Evolutionary conservation across 1,139 yeast species (phyloP).

Genomic region (Debaryomyces coudertii): DNA sequence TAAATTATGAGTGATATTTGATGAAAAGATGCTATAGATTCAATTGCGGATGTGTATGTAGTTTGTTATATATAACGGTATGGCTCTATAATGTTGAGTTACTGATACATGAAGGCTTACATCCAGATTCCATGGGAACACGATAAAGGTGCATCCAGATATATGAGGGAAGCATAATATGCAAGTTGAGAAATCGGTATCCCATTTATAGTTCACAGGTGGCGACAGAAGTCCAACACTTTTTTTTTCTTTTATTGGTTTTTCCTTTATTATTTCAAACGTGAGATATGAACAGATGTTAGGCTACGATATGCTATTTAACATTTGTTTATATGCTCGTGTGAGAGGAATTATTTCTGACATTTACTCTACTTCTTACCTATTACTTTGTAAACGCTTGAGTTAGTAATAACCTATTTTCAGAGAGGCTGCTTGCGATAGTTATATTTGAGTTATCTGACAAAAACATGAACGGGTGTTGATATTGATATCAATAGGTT

Average conservation of each 20-base stretch:
- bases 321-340: slow-evolving; percentile 4
- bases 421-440: slow-evolving; percentile 1
- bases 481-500: neutral
- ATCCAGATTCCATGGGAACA: neutral
- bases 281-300: slow-evolving; percentile 3
- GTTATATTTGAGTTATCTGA: neutral
- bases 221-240: neutral
- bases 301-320: neutral
- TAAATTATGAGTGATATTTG: too few relatives aligned
- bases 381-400: slow-evolving; percentile 8
- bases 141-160: neutral
- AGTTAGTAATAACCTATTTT: slow-evolving; percentile 5
- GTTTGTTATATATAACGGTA: slow-evolving; percentile 8
- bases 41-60: slow-evolving; percentile 3
- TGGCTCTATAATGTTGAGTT: neutral
- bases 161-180: neutral
- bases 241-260: slow-evolving; percentile 3
- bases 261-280: neutral
- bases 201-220: slow-evolving; percentile 1
- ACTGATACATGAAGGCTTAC: neutral
- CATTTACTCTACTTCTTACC: slow-evolving; percentile 4
- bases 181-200: neutral
- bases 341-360: neutral
- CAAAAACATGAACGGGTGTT: neutral
- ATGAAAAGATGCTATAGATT: neutral